Evolutionary conservation across 2,329 filamentous ascomycete species (phyloP).

Genomic region (Colletotrichum ledebouriae): DNA sequence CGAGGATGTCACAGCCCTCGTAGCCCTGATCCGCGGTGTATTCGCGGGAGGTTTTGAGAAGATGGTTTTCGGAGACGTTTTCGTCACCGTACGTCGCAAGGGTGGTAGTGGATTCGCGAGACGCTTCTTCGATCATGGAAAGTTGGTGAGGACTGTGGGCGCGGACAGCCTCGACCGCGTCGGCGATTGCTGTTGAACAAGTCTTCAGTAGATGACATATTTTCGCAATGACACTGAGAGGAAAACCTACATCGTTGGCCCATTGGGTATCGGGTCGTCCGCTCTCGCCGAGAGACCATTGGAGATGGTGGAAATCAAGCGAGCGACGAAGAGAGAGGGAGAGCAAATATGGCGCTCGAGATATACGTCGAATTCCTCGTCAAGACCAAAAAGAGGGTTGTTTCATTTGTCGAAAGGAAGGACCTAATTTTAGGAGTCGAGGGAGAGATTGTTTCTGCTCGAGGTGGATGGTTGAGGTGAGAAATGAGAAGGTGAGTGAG

Average conservation of each 20-base stretch:
- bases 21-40: not conserved
- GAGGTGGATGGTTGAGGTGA: too few species aligned
- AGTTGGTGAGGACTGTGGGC: slow-evolving; percentile 35
- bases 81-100: not conserved
- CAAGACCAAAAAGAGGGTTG: too few species aligned
- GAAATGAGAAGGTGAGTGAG: too few species aligned
- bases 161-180: not conserved
- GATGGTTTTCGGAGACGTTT: not conserved
- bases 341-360: too few species aligned
- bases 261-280: slow-evolving; percentile 3
- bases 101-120: slow-evolving; percentile 15
- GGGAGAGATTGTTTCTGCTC: too few species aligned
- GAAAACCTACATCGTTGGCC: slow-evolving; percentile 19
- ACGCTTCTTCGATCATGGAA: slow-evolving; percentile 39
- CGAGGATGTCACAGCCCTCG: slow-evolving; percentile 7
- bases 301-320: not conserved
- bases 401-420: too few species aligned
- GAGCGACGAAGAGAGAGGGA: too few species aligned
- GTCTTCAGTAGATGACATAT: not conserved
- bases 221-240: not conserved
- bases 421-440: too few species aligned
- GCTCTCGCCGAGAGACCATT: not conserved
- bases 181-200: not conserved
- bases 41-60: not conserved
- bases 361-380: too few species aligned